Percentiles rank a stretch among this genome's conserved stretches.
Conservation (phyloP, 148 eudicot genomes). For the Simmondsia chinensis region DNA sequence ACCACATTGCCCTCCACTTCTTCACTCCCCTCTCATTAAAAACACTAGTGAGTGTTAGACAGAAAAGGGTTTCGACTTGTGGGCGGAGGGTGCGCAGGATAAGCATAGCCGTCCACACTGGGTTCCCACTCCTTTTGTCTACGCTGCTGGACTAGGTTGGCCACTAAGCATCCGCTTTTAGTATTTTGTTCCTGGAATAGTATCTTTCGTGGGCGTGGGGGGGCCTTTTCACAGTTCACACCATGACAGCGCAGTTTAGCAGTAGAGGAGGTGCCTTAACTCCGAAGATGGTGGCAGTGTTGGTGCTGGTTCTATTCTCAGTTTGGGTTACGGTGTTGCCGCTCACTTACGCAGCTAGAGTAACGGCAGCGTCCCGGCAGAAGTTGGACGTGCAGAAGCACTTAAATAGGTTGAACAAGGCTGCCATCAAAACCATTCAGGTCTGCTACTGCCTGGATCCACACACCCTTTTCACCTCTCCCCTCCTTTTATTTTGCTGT, state of each 20-base stretch:
- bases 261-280: no score
- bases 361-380: conserved; percentile 35
- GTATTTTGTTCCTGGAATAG: no score
- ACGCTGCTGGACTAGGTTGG: no score
- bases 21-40: no score
- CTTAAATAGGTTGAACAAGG: conserved; percentile 73
- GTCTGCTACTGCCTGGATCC: conserved; percentile 12
- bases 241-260: no score
- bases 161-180: no score
- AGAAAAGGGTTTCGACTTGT: conserved; percentile 5
- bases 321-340: conserved; percentile 21
- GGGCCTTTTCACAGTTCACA: no score
- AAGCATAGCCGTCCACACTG: no score
- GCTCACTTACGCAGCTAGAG: conserved; percentile 33
- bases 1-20: no score
- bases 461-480: neutral
- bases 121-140: no score
- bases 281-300: no score
- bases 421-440: conserved; percentile 58
- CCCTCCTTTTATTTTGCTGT: neutral
- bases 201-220: neutral
- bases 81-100: conserved; percentile 11
- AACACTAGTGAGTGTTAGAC: conserved; percentile 7
- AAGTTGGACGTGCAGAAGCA: conserved; percentile 67
- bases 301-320: conserved; percentile 9